A percentile compares a stretch with the other conserved stretches of the same genome.
phyloP scores from a whole-genome alignment of 1,284 basidiomycete species.

The Athelia sp. region DNA sequence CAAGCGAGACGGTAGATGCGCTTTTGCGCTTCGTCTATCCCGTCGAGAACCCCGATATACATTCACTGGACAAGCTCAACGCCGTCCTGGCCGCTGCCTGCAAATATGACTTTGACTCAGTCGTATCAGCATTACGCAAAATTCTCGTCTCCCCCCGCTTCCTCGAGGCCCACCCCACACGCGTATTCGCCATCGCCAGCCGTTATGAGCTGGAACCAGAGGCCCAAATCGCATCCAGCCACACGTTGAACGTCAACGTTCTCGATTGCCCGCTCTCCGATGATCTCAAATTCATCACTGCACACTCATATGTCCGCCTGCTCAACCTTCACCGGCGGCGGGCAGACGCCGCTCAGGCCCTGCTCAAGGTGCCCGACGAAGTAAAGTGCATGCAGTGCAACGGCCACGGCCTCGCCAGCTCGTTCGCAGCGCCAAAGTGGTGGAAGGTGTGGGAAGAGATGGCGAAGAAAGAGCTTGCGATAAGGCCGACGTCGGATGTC shows the following conservation, averaged over 20 bases:
- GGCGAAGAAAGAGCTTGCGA: constrained; percentile 51
- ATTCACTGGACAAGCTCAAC: constrained; percentile 47
- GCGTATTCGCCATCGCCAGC: constrained; percentile 67
- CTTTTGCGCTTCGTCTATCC: constrained; percentile 57
- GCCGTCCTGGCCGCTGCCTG: constrained; percentile 46
- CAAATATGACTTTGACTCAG: constrained; percentile 59
- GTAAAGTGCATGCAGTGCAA: constrained; percentile 68
- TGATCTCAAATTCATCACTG: constrained; percentile 62
- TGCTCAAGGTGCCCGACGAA: constrained; percentile 40
- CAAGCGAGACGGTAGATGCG: constrained; percentile 34
- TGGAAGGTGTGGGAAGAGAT: constrained; percentile 54
- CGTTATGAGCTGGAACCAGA: constrained; percentile 59
- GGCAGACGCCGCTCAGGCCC: constrained; percentile 38
- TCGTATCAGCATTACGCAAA: constrained; percentile 41
- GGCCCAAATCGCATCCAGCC: constrained; percentile 44
- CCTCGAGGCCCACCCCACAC: constrained; percentile 41
- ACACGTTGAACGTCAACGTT: constrained; percentile 51
- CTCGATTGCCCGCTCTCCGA: constrained; percentile 49
- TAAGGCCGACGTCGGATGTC: constrained; percentile 50
- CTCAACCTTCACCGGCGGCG: constrained; percentile 55
- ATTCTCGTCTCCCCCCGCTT: constrained; percentile 47
- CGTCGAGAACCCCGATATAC: constrained; percentile 37
- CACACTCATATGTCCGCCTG: constrained; percentile 60
- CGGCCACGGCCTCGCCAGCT: constrained; percentile 39
- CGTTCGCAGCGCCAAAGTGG: constrained; percentile 56